Base-by-base conservation (phyloP, 768 basidiomycete genomes). In the Boletus subparvulus region DNA sequence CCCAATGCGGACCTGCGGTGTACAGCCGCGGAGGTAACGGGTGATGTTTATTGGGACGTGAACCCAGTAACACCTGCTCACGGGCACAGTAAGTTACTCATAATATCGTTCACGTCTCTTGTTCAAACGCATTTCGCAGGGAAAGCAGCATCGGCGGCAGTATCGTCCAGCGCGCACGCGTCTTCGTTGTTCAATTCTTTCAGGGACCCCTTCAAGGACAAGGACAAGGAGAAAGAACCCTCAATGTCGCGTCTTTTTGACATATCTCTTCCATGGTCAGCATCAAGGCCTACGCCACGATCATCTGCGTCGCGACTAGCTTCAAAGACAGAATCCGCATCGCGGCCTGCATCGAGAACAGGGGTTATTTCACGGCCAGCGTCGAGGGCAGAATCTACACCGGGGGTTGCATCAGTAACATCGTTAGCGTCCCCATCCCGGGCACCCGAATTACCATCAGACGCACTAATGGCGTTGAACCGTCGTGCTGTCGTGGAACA, bases 1-100 rank as follows among this genome's bases (percentile, higher is more conserved):
- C 89, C 92, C 12, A 90, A 90, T 65, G 89, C 88, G n/a, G 88
- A 92, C 64, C 66, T 91, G 55, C 81, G 91, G 11, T 88, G 85
- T 62, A 91, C 84, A 0, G 84, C 88, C 2, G 70, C 75, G 6
- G 83, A 88, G 50, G 82, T 85, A 0, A 82, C 90, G 71, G 71
- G 63, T 24, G 90, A 93, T 63, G 56, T 76, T 2, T 93, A 87
- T 67, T 94, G 90, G 89, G 69, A 74, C 7, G 63, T 66, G 26
- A 39, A 62, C 54, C 68, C 67, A 52, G 66, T 69, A 19, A 60
- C 73, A 13, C 57, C 69, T 44, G 61, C 60, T 41, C 57, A 58
- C 8, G 48, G 68, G 17, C 81, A 84, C 63, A 76, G 82, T 83
- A 61, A 54, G 81, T 71, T 33, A 14, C 36, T 43, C 19, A 77